Base-by-base conservation (phyloP, 148 eudicot genomes). In the Camellia sinensis region DNA sequence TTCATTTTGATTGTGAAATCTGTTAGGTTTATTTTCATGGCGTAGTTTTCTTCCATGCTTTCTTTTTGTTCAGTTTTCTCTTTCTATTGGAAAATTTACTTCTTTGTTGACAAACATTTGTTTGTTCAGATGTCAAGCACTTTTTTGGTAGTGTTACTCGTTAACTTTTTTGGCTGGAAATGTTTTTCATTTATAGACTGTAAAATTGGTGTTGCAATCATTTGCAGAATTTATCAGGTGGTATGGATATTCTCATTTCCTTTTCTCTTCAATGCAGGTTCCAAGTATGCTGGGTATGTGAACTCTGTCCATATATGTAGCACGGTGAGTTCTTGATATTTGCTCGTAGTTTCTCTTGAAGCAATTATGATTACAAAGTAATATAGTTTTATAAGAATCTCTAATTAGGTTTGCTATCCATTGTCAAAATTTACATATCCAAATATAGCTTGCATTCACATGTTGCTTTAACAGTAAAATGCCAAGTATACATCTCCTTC, bases 231-330 rank as follows among this genome's bases (percentile, higher is more conserved):
- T 18, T 18, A 18, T 56, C 75, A 75, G 43, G 64, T 74, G 21
- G 7, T 21, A 29, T 14, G 7, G 63, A 37, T 54, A 43, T 78
- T 78, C 63, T 40, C 18, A 48, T 63, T 66, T 6, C 11, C 17
- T 52, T 40, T 70, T 56, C 52, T 37, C 44, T 67, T 78, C 52
- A 71, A 78, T 88, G 89, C 91, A 94, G 98, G 96, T 84, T 95
- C 98, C 68, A 95, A 95, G 76, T 95, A 91, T 83, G 95, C 93
- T 82, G 98, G 98, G 10, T 95, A 95, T 81, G 92, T 95, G 63
- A 89, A 88, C 77, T 84, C 98, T 19, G 94, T 93, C 82, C 97
- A 95, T 76, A 82, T 95, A 67, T 95, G 94, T 87, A 95, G 98
- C 89, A 88, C 98, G 87, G 98, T 94, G 77, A 91, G 93, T 78